Evolutionary conservation across 139 green algal species (phyloP).

Genomic region (Penium margaritaceum): DNA sequence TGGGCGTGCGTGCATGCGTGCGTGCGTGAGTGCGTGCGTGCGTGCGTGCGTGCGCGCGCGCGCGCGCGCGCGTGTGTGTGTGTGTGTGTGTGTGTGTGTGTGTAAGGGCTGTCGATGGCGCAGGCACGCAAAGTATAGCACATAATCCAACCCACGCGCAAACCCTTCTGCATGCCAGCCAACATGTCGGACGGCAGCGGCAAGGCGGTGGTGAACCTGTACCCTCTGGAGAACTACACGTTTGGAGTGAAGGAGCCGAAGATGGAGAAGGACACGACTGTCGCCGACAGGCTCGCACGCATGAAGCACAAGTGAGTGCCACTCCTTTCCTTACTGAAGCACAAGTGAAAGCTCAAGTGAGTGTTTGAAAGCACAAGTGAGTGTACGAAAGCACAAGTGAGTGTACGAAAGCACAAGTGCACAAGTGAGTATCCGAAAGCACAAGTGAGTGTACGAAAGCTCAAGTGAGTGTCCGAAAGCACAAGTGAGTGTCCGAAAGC

Average conservation of each 20-base stretch:
- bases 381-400: neutral
- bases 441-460: neutral
- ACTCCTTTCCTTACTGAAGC: neutral
- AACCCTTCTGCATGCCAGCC: no score
- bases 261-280: constrained; percentile 66
- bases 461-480: neutral
- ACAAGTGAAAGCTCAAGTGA: neutral
- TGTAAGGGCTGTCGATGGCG: no score
- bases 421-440: neutral
- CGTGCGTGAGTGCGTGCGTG: no score
- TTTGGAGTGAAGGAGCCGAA: constrained; percentile 77
- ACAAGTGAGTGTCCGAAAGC: neutral
- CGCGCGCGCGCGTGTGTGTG: no score
- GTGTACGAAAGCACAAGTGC: neutral
- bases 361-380: neutral
- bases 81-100: no score
- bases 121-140: no score
- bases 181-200: no score
- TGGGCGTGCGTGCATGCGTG: no score
- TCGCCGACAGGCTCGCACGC: constrained; percentile 57
- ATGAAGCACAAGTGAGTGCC: constrained; percentile 60
- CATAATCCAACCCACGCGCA: no score
- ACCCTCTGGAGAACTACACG: constrained; percentile 75
- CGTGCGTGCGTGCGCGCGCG: no score
- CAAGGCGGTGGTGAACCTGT: constrained; percentile 58